Conservation (phyloP, 2,329 filamentous ascomycete genomes). For the Aspergillus aculeatus region DNA sequence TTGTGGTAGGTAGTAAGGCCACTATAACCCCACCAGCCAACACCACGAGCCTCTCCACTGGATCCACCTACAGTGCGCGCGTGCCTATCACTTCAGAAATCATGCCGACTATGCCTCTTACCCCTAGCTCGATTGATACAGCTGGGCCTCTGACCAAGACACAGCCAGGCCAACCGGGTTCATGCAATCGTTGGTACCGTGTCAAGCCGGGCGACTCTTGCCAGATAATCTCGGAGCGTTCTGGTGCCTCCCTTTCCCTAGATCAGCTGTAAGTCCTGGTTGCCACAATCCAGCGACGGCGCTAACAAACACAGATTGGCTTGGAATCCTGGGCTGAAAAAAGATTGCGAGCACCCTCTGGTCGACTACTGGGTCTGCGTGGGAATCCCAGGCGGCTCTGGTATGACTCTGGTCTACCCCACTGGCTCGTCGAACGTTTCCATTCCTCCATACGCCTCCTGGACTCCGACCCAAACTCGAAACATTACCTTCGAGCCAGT, state of each 20-base stretch:
- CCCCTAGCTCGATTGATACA: not conserved
- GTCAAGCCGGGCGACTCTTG: conserved; percentile 14
- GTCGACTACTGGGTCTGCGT: conserved; percentile 15
- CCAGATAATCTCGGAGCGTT: conserved; percentile 5
- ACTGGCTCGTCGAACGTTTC: not conserved
- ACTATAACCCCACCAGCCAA: not conserved
- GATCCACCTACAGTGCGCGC: conserved; percentile 7
- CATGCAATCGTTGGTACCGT: conserved; percentile 13
- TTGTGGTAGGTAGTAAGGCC: not conserved
- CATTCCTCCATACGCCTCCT: conserved; percentile 3
- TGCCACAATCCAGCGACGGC: not conserved
- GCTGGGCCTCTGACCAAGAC: conserved; percentile 15
- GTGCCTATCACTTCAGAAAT: conserved; percentile 12
- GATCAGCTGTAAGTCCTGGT: conserved; percentile 9
- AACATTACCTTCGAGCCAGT: not conserved
- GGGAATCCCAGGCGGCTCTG: not conserved
- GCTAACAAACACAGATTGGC: conserved; percentile 6
- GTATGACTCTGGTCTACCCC: conserved; percentile 2
- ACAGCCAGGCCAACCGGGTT: conserved; percentile 9
- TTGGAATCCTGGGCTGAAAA: conserved; percentile 14
- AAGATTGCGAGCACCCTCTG: conserved; percentile 9
- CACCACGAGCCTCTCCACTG: conserved; percentile 1
- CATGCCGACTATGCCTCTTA: not conserved
- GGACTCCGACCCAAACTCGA: not conserved
- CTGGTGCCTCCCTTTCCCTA: conserved; percentile 1